Evolutionary conservation across 352 stramenopile genomes (phyloP).

Genomic region (Pythium aphanidermatum): DNA sequence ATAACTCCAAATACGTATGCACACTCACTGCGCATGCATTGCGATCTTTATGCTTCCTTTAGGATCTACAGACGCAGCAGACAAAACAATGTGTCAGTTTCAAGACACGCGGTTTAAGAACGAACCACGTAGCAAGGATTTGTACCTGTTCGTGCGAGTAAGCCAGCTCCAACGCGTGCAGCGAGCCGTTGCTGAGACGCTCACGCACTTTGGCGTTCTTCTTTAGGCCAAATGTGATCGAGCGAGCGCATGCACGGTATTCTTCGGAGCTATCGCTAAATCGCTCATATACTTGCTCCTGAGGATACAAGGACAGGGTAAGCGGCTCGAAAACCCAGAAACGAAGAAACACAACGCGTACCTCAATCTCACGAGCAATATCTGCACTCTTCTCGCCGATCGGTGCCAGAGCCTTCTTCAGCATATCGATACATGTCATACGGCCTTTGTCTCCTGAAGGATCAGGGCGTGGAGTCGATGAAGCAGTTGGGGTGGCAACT

Average conservation of each 20-base stretch:
- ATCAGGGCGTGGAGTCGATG: conserved; percentile 22
- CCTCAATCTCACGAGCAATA: conserved; percentile 70
- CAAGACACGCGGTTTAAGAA: too few species aligned
- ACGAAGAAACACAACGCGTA: conserved; percentile 7
- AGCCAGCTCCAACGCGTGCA: conserved; percentile 68
- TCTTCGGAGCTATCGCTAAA: conserved; percentile 77
- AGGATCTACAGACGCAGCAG: conserved; percentile 30
- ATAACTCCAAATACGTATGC: background rate
- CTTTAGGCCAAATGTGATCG: conserved; percentile 77
- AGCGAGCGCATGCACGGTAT: conserved; percentile 66
- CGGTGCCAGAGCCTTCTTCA: conserved; percentile 47
- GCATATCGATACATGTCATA: conserved; percentile 57
- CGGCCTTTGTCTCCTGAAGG: conserved; percentile 51
- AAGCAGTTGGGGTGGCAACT: conserved; percentile 3
- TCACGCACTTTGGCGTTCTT: conserved; percentile 55
- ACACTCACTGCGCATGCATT: background rate
- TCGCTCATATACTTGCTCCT: conserved; percentile 70
- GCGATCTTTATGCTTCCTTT: conserved; percentile 21
- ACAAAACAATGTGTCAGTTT: background rate
- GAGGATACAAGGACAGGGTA: too few species aligned
- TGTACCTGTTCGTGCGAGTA: conserved; percentile 68
- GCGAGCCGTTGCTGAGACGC: conserved; percentile 50
- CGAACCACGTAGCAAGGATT: conserved; percentile 7
- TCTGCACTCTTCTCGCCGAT: conserved; percentile 30
- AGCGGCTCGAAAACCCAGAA: too few species aligned